These are phyloP conservation scores for Hevea brasiliensis DNA, from an alignment of 345 rosid species.

Conservation along the genomic window DNA sequence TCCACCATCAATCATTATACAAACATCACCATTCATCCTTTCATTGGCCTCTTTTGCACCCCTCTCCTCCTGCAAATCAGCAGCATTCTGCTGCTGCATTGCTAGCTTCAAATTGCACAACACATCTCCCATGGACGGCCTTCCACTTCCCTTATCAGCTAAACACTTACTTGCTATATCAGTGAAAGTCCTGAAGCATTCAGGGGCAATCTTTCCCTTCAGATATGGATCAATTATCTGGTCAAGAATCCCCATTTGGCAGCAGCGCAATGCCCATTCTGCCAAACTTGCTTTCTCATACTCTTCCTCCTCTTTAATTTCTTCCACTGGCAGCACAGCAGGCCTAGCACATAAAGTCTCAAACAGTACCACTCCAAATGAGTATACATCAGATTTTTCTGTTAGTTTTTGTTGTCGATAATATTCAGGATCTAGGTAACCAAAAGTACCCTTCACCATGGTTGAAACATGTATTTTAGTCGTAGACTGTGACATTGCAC, in stretches of 20 bases:
- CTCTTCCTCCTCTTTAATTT: constrained; percentile 3
- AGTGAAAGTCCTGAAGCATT: constrained; percentile 15
- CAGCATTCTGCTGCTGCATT: constrained; percentile 6
- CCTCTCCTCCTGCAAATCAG: neutral
- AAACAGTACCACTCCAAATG: constrained; percentile 40
- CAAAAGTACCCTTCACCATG: constrained; percentile 5
- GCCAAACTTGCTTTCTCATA: constrained; percentile 28
- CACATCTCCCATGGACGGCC: constrained; percentile 19
- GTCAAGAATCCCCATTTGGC: constrained; percentile 24
- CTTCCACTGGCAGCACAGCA: constrained; percentile 17
- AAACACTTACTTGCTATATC: constrained; percentile 14
- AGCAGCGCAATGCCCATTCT: constrained; percentile 25
- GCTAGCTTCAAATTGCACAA: constrained; percentile 7
- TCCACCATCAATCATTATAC: neutral
- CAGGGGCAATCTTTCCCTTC: constrained; percentile 26
- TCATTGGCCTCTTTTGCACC: neutral
- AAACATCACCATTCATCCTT: neutral
- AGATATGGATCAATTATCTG: constrained; percentile 31
- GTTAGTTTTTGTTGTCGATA: constrained; percentile 7
- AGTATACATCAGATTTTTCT: constrained; percentile 23
- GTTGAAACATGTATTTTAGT: neutral
- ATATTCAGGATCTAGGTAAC: constrained; percentile 13
- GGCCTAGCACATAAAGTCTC: constrained; percentile 35
- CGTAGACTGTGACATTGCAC: neutral
- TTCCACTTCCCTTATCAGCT: constrained; percentile 11